These are phyloP conservation scores for Russula compacta DNA, from an alignment of 768 basidiomycete species.

Conservation along the genomic window DNA sequence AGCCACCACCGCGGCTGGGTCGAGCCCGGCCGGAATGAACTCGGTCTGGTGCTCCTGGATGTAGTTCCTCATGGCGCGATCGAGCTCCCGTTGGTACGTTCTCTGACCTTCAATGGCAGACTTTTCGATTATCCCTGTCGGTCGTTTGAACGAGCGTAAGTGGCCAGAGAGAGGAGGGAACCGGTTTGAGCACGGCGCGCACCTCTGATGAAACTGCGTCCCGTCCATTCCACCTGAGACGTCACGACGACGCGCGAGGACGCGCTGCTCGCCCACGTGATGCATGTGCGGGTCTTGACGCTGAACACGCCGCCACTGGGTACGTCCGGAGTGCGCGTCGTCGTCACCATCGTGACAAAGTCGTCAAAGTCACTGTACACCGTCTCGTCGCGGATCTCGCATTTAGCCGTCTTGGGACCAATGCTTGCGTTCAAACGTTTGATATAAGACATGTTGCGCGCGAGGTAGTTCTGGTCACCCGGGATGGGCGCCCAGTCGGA, in stretches of 20 bases:
- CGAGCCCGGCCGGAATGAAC: constrained; percentile 78
- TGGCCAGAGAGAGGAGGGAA: background rate
- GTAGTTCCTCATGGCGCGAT: constrained; percentile 77
- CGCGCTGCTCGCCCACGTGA: constrained; percentile 84
- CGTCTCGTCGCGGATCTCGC: constrained; percentile 86
- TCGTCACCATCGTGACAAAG: constrained; percentile 75
- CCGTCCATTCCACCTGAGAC: constrained; percentile 92
- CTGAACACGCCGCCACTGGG: constrained; percentile 89
- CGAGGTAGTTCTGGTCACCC: constrained; percentile 56
- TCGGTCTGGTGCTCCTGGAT: constrained; percentile 85
- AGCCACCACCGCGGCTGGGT: constrained; percentile 46
- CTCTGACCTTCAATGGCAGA: constrained; percentile 90
- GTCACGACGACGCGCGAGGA: constrained; percentile 78
- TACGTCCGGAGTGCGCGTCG: constrained; percentile 88
- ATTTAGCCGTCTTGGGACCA: constrained; percentile 92
- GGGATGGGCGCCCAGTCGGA: constrained; percentile 82
- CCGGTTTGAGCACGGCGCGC: constrained; percentile 14
- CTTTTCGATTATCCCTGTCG: constrained; percentile 82
- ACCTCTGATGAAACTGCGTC: constrained; percentile 96
- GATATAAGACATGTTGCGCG: constrained; percentile 92
- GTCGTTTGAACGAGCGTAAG: background rate
- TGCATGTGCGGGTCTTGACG: constrained; percentile 90
- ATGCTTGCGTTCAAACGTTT: constrained; percentile 82
- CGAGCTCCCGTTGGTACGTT: constrained; percentile 73
- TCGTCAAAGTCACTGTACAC: constrained; percentile 75